Base-by-base conservation (phyloP, 306 rosid genomes). In the Vigna trinervia region DNA sequence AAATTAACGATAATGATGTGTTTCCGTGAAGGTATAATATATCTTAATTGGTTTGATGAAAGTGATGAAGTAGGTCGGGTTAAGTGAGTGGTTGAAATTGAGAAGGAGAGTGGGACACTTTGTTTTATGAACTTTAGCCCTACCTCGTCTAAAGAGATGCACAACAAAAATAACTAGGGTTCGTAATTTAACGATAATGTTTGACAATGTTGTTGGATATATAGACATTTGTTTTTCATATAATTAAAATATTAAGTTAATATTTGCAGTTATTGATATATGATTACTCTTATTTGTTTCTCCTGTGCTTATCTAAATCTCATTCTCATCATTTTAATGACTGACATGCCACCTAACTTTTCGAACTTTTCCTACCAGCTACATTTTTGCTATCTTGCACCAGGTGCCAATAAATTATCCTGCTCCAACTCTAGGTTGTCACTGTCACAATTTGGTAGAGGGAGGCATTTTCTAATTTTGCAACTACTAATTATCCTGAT, bases 271-370 rank as follows among this genome's bases (percentile, higher is more conserved):
- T 10, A 10, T 43, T 39, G 9, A 8, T 39, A 8, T 39, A 39
- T 39, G 45, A 39, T 39, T 39, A 39, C 0, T 39, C 2, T 8
- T 1, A 4, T 12, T 12, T 43, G 13, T 45, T 9, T 41, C 17
- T 12, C 8, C 14, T 2, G 6, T 36, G 63, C 60, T 47, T 38
- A n/a, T 30, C 68, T 45, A 38, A 63, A 45, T 66, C 77, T 32
- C 5, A 74, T 34, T 73, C 63, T 36, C 60, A 64, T 80, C 78
- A 34, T 63, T 86, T 32, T 71, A 14, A 45, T 64, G 6, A 32
- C 23, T 15, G 71, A 75, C 71, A 54, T 62, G 81, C 38, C 77
- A 82, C 88, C 87, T 36, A 88, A 86, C 88, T 68, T 3, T 13
- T 9, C 22, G 14, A 67, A 45, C 66, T 74, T 80, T 58, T 57